These are phyloP conservation scores for Diatrype stigma DNA, from an alignment of 2,329 filamentous ascomycete species.

Conservation along the genomic window DNA sequence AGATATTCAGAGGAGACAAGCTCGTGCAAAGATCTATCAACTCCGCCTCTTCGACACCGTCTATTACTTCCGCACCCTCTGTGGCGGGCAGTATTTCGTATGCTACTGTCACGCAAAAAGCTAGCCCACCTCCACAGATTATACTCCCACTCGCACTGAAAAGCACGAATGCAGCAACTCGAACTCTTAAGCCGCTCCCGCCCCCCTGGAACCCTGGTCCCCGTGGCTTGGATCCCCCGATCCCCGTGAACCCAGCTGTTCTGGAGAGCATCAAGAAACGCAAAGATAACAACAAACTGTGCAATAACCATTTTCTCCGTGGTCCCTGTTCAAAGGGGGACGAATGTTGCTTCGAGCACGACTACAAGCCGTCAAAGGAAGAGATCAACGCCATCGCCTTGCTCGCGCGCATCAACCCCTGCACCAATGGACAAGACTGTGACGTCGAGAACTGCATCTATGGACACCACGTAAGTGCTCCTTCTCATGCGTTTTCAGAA, in stretches of 20 bases:
- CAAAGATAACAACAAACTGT: constrained; percentile 52
- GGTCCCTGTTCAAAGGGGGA: constrained; percentile 52
- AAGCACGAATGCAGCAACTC: constrained; percentile 17
- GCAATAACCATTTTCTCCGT: constrained; percentile 59
- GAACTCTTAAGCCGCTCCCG: constrained; percentile 23
- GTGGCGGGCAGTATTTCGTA: constrained; percentile 28
- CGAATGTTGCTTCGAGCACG: constrained; percentile 55
- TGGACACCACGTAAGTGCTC: constrained; percentile 52
- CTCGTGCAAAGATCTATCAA: constrained; percentile 34
- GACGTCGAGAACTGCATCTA: constrained; percentile 57
- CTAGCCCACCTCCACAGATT: constrained; percentile 40
- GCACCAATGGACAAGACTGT: constrained; percentile 54
- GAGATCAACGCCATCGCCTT: constrained; percentile 54
- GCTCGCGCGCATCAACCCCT: constrained; percentile 54
- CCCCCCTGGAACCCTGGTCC: constrained; percentile 48
- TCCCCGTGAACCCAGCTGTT: constrained; percentile 40
- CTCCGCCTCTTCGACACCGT: constrained; percentile 21
- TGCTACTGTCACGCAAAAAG: constrained; percentile 37
- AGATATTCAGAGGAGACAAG: constrained; percentile 53
- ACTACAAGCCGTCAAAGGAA: constrained; percentile 48
- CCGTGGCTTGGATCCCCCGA: constrained; percentile 51
- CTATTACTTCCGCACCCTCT: constrained; percentile 17
- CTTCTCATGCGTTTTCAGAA: background rate
- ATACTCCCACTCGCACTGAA: constrained; percentile 37
- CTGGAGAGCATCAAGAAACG: constrained; percentile 55